phyloP scores from a whole-genome alignment of 129 eudicot genomes.

The Helianthus annuus region DNA sequence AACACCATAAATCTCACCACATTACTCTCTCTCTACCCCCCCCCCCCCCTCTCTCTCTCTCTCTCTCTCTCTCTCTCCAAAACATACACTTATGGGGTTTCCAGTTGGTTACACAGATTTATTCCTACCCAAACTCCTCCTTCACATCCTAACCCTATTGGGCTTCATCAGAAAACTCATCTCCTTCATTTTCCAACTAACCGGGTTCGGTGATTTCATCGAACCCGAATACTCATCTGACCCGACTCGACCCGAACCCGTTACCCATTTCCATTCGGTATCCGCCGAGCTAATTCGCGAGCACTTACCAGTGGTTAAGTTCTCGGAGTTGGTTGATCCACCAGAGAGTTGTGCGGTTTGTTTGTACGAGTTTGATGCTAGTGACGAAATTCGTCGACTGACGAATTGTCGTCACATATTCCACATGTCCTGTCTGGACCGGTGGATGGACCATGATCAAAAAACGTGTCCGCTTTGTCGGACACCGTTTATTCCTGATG shows the following conservation, averaged over 20 bases:
- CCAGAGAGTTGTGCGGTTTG: constrained; percentile 57
- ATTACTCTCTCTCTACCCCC: constrained; percentile 1
- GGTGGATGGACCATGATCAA: constrained; percentile 14
- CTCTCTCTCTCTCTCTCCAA: neutral
- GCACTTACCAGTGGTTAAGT: constrained; percentile 29
- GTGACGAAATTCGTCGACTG: constrained; percentile 51
- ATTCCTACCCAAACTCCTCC: constrained; percentile 41
- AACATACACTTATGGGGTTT: constrained; percentile 37
- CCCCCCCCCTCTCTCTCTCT: neutral
- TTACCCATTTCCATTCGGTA: constrained; percentile 22
- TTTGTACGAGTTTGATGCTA: constrained; percentile 36
- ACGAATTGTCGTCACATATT: constrained; percentile 17
- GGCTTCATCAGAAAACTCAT: constrained; percentile 35
- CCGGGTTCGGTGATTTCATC: constrained; percentile 38
- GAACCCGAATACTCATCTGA: constrained; percentile 32
- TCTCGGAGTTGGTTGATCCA: constrained; percentile 4
- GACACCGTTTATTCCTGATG: constrained; percentile 31
- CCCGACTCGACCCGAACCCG: constrained; percentile 25
- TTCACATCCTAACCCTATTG: constrained; percentile 37
- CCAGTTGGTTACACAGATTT: constrained; percentile 50
- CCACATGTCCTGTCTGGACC: constrained; percentile 6
- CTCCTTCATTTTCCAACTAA: constrained; percentile 19
- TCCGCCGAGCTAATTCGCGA: constrained; percentile 47
- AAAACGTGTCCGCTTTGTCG: constrained; percentile 15
- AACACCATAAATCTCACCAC: constrained; percentile 13